A percentile compares a stretch with the other conserved stretches of the same genome.
Conservation (phyloP, 2,329 filamentous ascomycete species). For the Bipolaris bicolor region DNA sequence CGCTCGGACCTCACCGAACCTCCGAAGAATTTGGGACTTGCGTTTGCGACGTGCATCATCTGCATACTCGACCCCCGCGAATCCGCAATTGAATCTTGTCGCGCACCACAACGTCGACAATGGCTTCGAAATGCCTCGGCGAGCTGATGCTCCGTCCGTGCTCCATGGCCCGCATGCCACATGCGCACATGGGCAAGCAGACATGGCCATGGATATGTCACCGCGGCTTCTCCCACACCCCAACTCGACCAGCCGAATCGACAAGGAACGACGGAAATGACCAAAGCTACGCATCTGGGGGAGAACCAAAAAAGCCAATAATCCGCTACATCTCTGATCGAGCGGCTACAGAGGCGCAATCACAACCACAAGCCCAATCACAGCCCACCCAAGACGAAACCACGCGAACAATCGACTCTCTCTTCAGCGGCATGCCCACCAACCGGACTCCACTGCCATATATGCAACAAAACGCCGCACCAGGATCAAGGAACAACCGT, state of each 20-base stretch:
- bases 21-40: conserved; percentile 34
- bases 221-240: conserved; percentile 17
- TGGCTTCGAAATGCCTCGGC: conserved; percentile 41
- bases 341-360: conserved; percentile 3
- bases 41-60: conserved; percentile 22
- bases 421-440: conserved; percentile 25
- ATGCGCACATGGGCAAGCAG: conserved; percentile 12
- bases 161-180: conserved; percentile 30
- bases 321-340: conserved; percentile 1
- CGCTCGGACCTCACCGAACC: conserved; percentile 24
- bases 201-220: conserved; percentile 25
- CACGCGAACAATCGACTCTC: conserved; percentile 31
- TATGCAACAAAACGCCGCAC: neutral
- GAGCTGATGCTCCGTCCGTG: conserved; percentile 42
- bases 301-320: conserved; percentile 2
- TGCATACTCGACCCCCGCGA: conserved; percentile 7
- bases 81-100: conserved; percentile 10
- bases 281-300: conserved; percentile 1
- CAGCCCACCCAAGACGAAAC: conserved; percentile 15
- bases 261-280: conserved; percentile 13
- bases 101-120: conserved; percentile 12
- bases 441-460: conserved; percentile 6
- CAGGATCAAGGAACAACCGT: conserved; percentile 6
- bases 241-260: conserved; percentile 18
- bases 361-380: neutral